A percentile compares a stretch with the other conserved stretches of the same genome.
Evolutionary conservation across 495 filamentous ascomycete species (phyloP).

Genomic region (Neurospora sp.): DNA sequence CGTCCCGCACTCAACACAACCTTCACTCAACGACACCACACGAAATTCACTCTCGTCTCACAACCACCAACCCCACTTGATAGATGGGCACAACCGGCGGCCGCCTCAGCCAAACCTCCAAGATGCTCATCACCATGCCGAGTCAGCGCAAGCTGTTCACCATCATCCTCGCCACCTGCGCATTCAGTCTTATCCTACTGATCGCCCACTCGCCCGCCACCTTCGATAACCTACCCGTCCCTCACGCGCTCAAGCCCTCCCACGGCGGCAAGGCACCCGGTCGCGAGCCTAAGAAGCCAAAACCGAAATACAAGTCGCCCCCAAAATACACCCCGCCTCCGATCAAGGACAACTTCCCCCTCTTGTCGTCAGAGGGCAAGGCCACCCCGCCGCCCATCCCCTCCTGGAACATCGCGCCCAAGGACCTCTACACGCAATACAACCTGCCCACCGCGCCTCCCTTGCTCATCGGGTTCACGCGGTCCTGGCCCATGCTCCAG

Average conservation of each 20-base stretch:
- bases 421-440: conserved; percentile 25
- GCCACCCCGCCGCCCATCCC: conserved; percentile 32
- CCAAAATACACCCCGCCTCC: conserved; percentile 26
- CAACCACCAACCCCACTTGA: neutral
- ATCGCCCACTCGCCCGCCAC: neutral
- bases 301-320: conserved; percentile 25
- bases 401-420: conserved; percentile 27
- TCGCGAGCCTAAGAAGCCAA: neutral
- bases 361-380: conserved; percentile 17
- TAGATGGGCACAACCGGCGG: neutral
- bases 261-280: neutral
- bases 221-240: neutral
- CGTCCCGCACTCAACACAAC: neutral
- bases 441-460: conserved; percentile 32
- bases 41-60: neutral
- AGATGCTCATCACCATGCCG: conserved; percentile 3
- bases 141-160: neutral
- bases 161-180: neutral
- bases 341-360: conserved; percentile 28
- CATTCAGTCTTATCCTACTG: neutral
- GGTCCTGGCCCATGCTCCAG: conserved; percentile 48
- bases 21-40: neutral
- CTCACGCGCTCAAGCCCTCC: neutral
- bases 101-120: neutral
- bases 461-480: conserved; percentile 50